Evolutionary conservation across 345 rosid genomes (phyloP).

Genomic region (Dimocarpus longan): DNA sequence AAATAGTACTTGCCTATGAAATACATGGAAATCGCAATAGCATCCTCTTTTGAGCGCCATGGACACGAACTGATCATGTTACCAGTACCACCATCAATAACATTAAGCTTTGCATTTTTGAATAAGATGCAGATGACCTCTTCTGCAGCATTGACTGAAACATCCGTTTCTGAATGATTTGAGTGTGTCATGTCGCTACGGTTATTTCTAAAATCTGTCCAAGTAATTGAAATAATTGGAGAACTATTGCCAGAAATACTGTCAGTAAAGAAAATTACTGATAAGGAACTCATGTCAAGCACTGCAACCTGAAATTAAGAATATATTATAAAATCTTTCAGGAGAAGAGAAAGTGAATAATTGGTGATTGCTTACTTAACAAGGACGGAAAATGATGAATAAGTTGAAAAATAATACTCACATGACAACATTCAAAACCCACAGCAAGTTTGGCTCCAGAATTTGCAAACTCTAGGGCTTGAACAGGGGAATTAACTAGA

Average conservation of each 20-base stretch:
- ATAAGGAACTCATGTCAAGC: constrained; percentile 41
- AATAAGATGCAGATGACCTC: constrained; percentile 36
- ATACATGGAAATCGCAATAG: constrained; percentile 41
- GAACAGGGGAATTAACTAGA: constrained; percentile 39
- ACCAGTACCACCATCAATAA: constrained; percentile 39
- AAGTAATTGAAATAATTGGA: constrained; percentile 40
- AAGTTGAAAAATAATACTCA: constrained; percentile 29
- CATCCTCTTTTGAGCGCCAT: constrained; percentile 37
- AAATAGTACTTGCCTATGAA: constrained; percentile 42
- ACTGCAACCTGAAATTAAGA: constrained; percentile 51
- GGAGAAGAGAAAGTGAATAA: not conserved
- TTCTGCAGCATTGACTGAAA: constrained; percentile 31
- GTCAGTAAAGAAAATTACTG: constrained; percentile 45
- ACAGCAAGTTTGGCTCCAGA: constrained; percentile 49
- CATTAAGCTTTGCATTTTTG: constrained; percentile 36
- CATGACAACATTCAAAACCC: constrained; percentile 51
- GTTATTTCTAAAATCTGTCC: constrained; percentile 31
- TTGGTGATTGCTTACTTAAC: constrained; percentile 1
- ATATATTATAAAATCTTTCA: constrained; percentile 7
- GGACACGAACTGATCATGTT: constrained; percentile 36
- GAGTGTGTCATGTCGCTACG: constrained; percentile 20
- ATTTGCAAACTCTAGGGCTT: constrained; percentile 37
- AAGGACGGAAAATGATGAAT: not conserved
- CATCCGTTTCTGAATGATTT: constrained; percentile 31
- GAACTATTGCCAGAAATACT: constrained; percentile 29